Conservation (phyloP, 805 yeast species). For the Ogataea methylovora region DNA sequence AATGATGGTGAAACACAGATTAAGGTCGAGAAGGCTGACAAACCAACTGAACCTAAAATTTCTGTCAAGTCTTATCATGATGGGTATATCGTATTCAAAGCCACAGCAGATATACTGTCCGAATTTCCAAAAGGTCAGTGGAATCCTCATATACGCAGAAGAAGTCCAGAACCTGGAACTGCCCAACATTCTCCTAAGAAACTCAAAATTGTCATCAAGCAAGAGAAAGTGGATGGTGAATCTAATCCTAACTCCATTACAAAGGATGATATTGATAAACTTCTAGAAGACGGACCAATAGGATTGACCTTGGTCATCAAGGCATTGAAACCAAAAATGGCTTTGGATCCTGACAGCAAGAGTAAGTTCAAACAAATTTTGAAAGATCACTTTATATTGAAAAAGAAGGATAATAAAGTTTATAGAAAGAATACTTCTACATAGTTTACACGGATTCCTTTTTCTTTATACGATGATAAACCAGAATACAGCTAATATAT, state of each 20-base stretch:
- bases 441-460: too few species aligned
- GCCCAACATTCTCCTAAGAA: slow-evolving; percentile 22
- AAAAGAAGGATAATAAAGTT: slow-evolving; percentile 21
- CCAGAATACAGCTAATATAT: too few species aligned
- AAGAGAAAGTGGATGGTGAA: slow-evolving; percentile 18
- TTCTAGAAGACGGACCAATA: slow-evolving; percentile 49
- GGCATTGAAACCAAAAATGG: slow-evolving; percentile 53
- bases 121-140: slow-evolving; percentile 78
- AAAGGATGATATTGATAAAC: slow-evolving; percentile 60
- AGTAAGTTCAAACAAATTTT: slow-evolving; percentile 40
- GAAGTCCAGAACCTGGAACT: slow-evolving; percentile 11
- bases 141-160: slow-evolving; percentile 55
- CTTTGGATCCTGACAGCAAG: slow-evolving; percentile 56
- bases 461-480: too few species aligned
- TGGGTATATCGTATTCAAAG: slow-evolving; percentile 57
- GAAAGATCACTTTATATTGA: slow-evolving; percentile 21
- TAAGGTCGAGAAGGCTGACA: slow-evolving; percentile 7
- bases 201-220: slow-evolving; percentile 17
- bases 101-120: slow-evolving; percentile 50
- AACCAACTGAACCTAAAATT: slow-evolving; percentile 22
- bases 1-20: slow-evolving; percentile 8
- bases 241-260: slow-evolving; percentile 35
- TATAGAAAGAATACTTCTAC: slow-evolving; percentile 15
- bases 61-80: slow-evolving; percentile 34
- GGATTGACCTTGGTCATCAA: slow-evolving; percentile 48